phyloP scores from a whole-genome alignment of 306 rosid genomes.

The Casuarina cunninghamiana region DNA sequence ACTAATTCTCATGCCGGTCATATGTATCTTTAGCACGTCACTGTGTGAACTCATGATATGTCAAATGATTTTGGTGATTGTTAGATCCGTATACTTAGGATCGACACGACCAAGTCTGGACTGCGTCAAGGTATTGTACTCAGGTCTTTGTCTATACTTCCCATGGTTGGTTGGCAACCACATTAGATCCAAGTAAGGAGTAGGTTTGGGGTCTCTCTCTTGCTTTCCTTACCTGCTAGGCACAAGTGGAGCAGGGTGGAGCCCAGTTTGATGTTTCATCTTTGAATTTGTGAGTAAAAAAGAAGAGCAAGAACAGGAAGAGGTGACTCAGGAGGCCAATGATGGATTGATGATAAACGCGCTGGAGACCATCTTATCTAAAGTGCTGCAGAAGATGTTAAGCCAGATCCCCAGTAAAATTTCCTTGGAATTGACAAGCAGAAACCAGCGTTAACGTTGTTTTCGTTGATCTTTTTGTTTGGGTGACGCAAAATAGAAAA shows the following conservation, averaged over 20 bases:
- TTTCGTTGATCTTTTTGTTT: no score
- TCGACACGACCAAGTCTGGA: slow-evolving; percentile 9
- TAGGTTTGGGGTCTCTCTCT: slow-evolving; percentile 11
- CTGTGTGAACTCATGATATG: not conserved
- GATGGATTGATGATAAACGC: no score
- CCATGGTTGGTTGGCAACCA: not conserved
- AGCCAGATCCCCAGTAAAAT: no score
- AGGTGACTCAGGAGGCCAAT: no score
- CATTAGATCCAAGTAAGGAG: not conserved
- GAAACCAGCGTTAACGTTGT: no score
- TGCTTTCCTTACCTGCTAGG: not conserved
- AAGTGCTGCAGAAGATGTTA: no score
- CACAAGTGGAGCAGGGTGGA: slow-evolving; percentile 34
- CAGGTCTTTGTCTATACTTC: slow-evolving; percentile 33
- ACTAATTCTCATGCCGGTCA: not conserved
- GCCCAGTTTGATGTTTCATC: slow-evolving; percentile 32
- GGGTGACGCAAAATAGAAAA: no score
- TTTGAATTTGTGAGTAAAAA: not conserved
- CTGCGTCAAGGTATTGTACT: slow-evolving; percentile 27
- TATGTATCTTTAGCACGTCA: not conserved
- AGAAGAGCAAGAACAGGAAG: no score
- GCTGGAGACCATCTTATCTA: no score
- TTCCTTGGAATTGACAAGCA: no score
- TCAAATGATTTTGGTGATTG: not conserved
- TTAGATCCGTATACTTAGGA: slow-evolving; percentile 26